Evolutionary conservation across 2,329 filamentous ascomycete species (phyloP).

Genomic region (Leptographium lundbergii): DNA sequence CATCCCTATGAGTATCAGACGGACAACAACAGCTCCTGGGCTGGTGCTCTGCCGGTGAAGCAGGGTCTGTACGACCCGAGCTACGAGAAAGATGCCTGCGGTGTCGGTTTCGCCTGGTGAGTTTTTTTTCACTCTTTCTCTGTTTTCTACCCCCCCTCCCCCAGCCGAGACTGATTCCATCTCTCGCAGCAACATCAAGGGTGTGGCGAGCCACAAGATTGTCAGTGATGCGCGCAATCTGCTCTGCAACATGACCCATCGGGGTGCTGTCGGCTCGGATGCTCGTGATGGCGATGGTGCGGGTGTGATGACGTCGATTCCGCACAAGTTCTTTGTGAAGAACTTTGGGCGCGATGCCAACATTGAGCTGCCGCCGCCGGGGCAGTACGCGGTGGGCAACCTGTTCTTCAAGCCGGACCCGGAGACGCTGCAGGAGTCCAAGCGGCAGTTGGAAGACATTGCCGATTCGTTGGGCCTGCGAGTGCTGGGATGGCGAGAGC

Average conservation of each 20-base stretch:
- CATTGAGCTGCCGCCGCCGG: conserved; percentile 72
- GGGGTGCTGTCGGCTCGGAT: conserved; percentile 94
- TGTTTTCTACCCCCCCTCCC: no score
- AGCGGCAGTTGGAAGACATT: conserved; percentile 86
- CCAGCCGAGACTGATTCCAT: no score
- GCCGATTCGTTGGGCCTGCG: conserved; percentile 77
- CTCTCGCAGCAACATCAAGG: conserved; percentile 75
- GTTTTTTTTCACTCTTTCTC: conserved; percentile 17
- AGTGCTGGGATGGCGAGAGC: conserved; percentile 91
- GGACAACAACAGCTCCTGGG: conserved; percentile 79
- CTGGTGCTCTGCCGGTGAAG: conserved; percentile 88
- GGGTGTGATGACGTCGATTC: conserved; percentile 98
- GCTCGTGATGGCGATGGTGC: conserved; percentile 95
- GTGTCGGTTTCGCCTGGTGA: conserved; percentile 97
- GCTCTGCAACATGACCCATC: conserved; percentile 99
- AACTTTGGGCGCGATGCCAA: conserved; percentile 89
- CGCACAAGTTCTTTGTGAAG: conserved; percentile 96
- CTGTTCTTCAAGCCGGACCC: conserved; percentile 97
- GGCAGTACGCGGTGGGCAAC: conserved; percentile 95
- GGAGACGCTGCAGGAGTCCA: conserved; percentile 79
- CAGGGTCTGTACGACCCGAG: conserved; percentile 95
- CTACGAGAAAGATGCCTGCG: conserved; percentile 97
- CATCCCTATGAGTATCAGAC: conserved; percentile 76
- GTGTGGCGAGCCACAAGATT: conserved; percentile 94
- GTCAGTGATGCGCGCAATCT: conserved; percentile 94